phyloP scores from a whole-genome alignment of 2,329 filamentous ascomycete species.

The Phaeosphaeria sp. region DNA sequence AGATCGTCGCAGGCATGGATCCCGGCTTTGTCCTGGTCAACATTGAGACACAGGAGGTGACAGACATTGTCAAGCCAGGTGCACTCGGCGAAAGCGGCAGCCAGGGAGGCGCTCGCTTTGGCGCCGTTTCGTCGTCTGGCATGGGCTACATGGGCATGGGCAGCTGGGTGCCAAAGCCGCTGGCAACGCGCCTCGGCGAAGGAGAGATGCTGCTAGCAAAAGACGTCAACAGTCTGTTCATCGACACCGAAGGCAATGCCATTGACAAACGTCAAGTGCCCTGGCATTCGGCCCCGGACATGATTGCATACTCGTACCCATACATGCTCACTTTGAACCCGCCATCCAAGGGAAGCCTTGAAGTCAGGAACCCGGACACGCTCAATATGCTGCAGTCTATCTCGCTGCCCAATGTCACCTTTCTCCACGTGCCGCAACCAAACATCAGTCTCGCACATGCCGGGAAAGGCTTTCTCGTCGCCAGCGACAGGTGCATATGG shows the following conservation, averaged over 20 bases:
- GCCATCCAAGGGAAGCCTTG: slow-evolving; percentile 80
- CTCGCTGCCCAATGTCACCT: slow-evolving; percentile 77
- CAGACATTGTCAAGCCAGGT: slow-evolving; percentile 80
- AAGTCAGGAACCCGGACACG: slow-evolving; percentile 92
- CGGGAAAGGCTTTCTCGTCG: slow-evolving; percentile 93
- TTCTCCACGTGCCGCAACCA: slow-evolving; percentile 89
- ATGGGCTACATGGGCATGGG: slow-evolving; percentile 98
- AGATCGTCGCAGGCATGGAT: slow-evolving; percentile 87
- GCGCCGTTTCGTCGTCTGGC: slow-evolving; percentile 79
- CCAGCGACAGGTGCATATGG: slow-evolving; percentile 91
- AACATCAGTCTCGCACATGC: slow-evolving; percentile 94
- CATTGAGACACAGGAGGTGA: slow-evolving; percentile 73
- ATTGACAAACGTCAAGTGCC: slow-evolving; percentile 87
- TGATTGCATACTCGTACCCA: slow-evolving; percentile 94
- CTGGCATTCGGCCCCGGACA: slow-evolving; percentile 86
- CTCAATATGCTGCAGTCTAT: slow-evolving; percentile 89
- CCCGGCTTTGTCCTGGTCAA: slow-evolving; percentile 90
- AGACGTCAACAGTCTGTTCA: slow-evolving; percentile 94
- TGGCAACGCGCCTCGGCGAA: slow-evolving; percentile 81
- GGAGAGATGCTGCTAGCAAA: slow-evolving; percentile 93
- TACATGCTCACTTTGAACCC: slow-evolving; percentile 89
- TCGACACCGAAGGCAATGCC: slow-evolving; percentile 81
- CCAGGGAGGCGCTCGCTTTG: slow-evolving; percentile 75
- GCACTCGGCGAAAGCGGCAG: slow-evolving; percentile 70
- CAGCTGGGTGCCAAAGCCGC: slow-evolving; percentile 86